phyloP scores from a whole-genome alignment of 805 yeast genomes.

The Candida taoyuanica region DNA sequence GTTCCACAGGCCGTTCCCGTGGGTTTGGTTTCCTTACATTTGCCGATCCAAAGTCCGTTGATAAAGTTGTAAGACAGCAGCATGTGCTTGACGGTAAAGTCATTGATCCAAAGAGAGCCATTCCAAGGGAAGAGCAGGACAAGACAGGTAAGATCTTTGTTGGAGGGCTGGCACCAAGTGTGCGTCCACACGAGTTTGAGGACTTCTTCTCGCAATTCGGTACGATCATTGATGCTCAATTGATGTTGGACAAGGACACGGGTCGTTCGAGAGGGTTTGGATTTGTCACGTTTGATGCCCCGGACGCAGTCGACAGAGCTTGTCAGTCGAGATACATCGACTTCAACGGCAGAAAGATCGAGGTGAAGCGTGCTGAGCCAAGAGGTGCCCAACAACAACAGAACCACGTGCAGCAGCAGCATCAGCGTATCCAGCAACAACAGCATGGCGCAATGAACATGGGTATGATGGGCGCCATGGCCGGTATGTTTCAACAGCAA shows the following conservation, averaged over 20 bases:
- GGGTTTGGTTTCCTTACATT: constrained; percentile 95
- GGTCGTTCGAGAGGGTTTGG: constrained; percentile 98
- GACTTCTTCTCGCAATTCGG: constrained; percentile 86
- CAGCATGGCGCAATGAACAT: constrained; percentile 14
- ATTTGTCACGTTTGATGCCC: constrained; percentile 90
- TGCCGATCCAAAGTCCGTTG: constrained; percentile 75
- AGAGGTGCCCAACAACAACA: constrained; percentile 58
- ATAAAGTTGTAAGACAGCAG: constrained; percentile 77
- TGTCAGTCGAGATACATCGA: constrained; percentile 76
- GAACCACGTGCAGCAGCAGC: constrained; percentile 30
- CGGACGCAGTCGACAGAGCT: constrained; percentile 88
- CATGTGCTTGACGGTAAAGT: constrained; percentile 93
- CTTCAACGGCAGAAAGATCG: constrained; percentile 82
- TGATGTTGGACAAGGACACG: constrained; percentile 95
- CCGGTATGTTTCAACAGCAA: constrained; percentile 13
- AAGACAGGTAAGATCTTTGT: constrained; percentile 95
- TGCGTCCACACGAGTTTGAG: constrained; percentile 85
- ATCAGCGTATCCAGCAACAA: constrained; percentile 24
- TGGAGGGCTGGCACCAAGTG: constrained; percentile 94
- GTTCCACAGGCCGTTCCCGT: constrained; percentile 79
- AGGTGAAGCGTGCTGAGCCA: constrained; percentile 81
- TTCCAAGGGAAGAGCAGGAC: constrained; percentile 96
- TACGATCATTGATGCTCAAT: constrained; percentile 88
- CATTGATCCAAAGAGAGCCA: constrained; percentile 96
- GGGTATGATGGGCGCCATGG: constrained; percentile 10